Percentiles rank a stretch among this genome's conserved stretches.
Evolutionary conservation across 305 asterid genomes (phyloP).

Genomic region (Fraxinus baroniana): DNA sequence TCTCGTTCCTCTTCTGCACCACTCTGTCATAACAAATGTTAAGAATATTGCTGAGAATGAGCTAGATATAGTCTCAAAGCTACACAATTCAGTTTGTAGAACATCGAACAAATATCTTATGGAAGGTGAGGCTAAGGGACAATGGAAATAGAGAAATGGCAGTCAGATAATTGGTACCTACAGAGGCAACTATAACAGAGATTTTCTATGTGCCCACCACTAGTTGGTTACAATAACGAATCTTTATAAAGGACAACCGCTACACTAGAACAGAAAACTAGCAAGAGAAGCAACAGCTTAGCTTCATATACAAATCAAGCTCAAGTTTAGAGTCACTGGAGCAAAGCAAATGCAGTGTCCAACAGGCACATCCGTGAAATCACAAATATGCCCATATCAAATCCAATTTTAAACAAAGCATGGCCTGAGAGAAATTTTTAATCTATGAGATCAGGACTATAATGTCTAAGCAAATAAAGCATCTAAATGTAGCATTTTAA

Average conservation of each 20-base stretch:
- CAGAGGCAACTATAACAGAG: background rate
- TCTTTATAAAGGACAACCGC: background rate
- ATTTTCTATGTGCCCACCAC: background rate
- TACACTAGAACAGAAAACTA: background rate
- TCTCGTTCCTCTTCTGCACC: constrained; percentile 38
- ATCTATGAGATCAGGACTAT: background rate
- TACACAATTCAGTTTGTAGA: background rate
- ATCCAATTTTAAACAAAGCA: background rate
- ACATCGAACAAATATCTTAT: background rate
- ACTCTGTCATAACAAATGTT: constrained; percentile 26
- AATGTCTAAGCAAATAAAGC: background rate
- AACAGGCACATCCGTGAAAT: background rate
- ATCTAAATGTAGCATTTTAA: background rate
- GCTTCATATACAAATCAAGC: background rate
- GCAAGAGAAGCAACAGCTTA: background rate
- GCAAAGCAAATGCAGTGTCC: background rate
- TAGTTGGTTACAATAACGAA: background rate
- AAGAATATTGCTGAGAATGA: background rate
- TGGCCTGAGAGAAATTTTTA: background rate
- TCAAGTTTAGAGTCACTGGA: background rate
- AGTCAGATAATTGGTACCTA: background rate
- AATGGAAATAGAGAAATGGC: background rate
- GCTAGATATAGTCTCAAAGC: constrained; percentile 6
- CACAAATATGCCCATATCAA: background rate
- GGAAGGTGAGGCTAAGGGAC: background rate